Evolutionary conservation across 1,284 basidiomycete species (phyloP).

Genomic region (Cerioporus squamosus): DNA sequence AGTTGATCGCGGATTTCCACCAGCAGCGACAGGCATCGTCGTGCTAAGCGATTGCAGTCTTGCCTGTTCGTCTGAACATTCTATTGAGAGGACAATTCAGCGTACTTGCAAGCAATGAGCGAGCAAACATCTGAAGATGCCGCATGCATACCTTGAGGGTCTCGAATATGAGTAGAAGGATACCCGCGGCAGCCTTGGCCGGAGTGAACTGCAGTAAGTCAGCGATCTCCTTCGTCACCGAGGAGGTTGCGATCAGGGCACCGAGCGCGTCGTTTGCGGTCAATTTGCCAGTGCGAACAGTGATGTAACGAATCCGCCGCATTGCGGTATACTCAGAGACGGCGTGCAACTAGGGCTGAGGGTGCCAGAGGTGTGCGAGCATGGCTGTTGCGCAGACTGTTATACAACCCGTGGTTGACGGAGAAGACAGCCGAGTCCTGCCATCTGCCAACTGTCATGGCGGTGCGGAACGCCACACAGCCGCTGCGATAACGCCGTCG

Average conservation of each 20-base stretch:
- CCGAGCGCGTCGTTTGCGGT: constrained; percentile 17
- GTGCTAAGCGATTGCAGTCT: constrained; percentile 47
- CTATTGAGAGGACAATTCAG: constrained; percentile 11
- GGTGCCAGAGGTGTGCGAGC: not conserved
- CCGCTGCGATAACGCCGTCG: not conserved
- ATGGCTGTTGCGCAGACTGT: too few species aligned
- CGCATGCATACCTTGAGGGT: constrained; percentile 47
- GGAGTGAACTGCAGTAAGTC: constrained; percentile 47
- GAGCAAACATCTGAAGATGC: too few species aligned
- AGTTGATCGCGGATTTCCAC: constrained; percentile 51
- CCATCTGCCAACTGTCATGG: not conserved
- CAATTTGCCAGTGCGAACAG: not conserved
- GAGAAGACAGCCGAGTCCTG: too few species aligned
- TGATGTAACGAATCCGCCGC: constrained; percentile 6
- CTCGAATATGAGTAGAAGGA: constrained; percentile 49
- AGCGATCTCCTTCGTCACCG: constrained; percentile 28
- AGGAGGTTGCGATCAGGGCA: constrained; percentile 23
- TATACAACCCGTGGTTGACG: too few species aligned
- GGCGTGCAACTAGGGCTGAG: not conserved
- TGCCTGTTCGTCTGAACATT: constrained; percentile 41
- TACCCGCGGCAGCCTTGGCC: constrained; percentile 43
- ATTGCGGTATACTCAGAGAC: not conserved
- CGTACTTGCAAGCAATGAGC: not conserved
- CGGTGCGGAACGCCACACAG: too few species aligned
- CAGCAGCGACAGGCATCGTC: constrained; percentile 48